Evolutionary conservation across 257 asterid genomes (phyloP), one percentile per base, ranked within the genome.

Genomic region (Phtheirospermum japonicum): DNA sequence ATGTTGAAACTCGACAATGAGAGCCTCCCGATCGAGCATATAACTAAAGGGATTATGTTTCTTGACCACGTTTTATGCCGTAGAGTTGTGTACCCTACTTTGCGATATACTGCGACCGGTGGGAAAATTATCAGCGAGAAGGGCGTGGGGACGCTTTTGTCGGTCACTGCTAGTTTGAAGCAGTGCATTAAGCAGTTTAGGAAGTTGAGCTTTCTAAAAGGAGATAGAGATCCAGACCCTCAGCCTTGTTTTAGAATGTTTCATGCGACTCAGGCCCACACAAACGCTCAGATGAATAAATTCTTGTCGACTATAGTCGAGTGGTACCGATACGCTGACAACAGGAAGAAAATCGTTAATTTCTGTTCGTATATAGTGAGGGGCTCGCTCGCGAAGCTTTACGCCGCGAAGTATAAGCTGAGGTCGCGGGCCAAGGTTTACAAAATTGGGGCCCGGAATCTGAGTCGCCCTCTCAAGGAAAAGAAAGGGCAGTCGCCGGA

Each of bases 161-260:
- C 97, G 16, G 97, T 92, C n/a, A 92, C 97, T 0, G 97, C 96
- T 46, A 92, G 97, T 75, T 82, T 92, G 74, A 92, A 92, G 72
- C 96, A 87, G 68, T 92, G 96, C 70, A 92, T 92, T 64, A 85
- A 63, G 67, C 99, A 92, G 63, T 89, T 92, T 70, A 75, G 97
- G 63, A 92, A 92, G 82, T 67, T 92, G 73, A 73, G 14, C 30
- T 83, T 86, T 79, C 79, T 92, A 66, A 92, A 92, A 74, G 99
- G 99, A 33, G 99, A 92, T 61, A 81, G 96, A 67, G 97, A 92
- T 69, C 97, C 97, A 6, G 99, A 92, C 67, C 99, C 99, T 9
- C 99, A 92, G 53, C 99, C 97, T 31, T 89, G 97, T 82, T 92
- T 92, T 63, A 75, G 97, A 79, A 92, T 92, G 99, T 92, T 92